Conservation (phyloP, 2,329 filamentous ascomycete species). For the Arthrobotrys pseudoclavata region DNA sequence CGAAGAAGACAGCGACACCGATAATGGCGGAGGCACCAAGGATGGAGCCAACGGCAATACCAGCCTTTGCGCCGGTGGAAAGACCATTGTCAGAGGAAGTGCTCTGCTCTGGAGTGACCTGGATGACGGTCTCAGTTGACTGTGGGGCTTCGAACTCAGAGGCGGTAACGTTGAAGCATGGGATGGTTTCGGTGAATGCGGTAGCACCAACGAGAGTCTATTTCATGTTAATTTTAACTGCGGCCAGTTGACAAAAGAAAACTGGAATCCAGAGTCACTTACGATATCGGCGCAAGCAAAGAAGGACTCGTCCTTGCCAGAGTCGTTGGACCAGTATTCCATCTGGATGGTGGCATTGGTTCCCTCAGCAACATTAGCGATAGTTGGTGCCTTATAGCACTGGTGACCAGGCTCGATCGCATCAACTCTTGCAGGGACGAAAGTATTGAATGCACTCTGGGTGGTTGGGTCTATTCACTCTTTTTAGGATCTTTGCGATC, state of each 20-base stretch:
- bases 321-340: constrained; percentile 68
- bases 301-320: constrained; percentile 68
- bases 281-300: constrained; percentile 71
- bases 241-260: not conserved
- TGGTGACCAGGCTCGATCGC: constrained; percentile 69
- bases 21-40: constrained; percentile 61
- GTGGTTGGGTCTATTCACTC: constrained; percentile 63
- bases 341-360: constrained; percentile 70
- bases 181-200: constrained; percentile 65
- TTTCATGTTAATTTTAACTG: not conserved
- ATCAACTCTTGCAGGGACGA: constrained; percentile 65
- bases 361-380: constrained; percentile 66
- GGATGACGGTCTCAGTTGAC: constrained; percentile 60
- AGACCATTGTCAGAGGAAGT: constrained; percentile 47
- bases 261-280: constrained; percentile 57
- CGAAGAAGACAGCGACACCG: constrained; percentile 57
- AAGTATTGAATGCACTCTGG: constrained; percentile 66
- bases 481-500: constrained; percentile 14
- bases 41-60: constrained; percentile 63
- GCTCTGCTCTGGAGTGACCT: constrained; percentile 35
- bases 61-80: constrained; percentile 61
- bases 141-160: constrained; percentile 64
- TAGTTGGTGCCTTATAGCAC: constrained; percentile 66
- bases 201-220: constrained; percentile 66
- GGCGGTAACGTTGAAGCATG: constrained; percentile 69